These are phyloP conservation scores for Phytophthora cactorum DNA, from an alignment of 352 stramenopile species.

Conservation along the genomic window DNA sequence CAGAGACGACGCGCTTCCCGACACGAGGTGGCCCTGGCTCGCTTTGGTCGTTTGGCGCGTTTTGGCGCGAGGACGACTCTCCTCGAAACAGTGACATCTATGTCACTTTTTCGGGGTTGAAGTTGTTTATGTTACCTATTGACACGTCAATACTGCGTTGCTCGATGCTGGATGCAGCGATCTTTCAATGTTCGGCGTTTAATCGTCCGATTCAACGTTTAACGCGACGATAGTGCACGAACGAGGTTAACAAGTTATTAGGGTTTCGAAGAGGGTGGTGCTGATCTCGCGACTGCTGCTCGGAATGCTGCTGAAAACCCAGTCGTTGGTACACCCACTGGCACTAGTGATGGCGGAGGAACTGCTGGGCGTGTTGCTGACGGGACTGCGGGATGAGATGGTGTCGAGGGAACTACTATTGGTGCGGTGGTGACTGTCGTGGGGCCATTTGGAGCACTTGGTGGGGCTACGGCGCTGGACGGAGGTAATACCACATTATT, in stretches of 20 bases:
- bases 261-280: background rate
- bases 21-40: constrained; percentile 5
- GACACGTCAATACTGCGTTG: no score
- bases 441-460: background rate
- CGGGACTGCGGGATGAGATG: background rate
- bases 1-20: constrained; percentile 7
- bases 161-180: no score
- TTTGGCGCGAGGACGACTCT: constrained; percentile 11
- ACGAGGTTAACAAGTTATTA: background rate
- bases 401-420: background rate
- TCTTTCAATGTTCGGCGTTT: no score
- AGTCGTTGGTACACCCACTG: background rate
- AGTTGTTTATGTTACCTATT: background rate
- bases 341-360: background rate
- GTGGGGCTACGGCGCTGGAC: background rate
- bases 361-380: background rate
- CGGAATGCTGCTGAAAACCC: background rate
- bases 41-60: constrained; percentile 26
- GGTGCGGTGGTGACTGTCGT: background rate
- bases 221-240: background rate
- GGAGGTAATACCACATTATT: background rate
- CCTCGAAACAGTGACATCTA: constrained; percentile 2
- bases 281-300: background rate
- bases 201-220: background rate
- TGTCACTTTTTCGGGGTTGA: background rate